phyloP scores from a whole-genome alignment of 129 eudicot genomes.

The Chrysanthemum makinoi region DNA sequence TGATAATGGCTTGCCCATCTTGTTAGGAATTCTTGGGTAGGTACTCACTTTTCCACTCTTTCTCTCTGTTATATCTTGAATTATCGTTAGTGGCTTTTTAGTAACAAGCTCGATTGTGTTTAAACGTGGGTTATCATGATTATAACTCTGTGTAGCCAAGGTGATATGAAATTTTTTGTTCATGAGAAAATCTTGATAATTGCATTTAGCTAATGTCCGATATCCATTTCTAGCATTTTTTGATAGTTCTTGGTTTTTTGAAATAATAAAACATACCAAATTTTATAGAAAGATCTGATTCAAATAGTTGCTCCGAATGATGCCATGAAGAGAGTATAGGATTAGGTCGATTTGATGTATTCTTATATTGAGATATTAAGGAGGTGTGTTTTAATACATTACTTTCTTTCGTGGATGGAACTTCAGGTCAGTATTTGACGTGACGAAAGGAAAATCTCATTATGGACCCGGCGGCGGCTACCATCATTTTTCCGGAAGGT shows the following conservation, averaged over 20 bases:
- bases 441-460: constrained; percentile 83
- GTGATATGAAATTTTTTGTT: not conserved
- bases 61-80: not conserved
- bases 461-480: constrained; percentile 92
- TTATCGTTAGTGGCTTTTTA: not conserved
- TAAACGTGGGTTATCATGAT: not conserved
- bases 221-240: too few relatives aligned
- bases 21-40: constrained; percentile 91
- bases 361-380: not conserved
- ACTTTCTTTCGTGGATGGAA: constrained; percentile 6
- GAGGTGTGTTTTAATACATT: not conserved
- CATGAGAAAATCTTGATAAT: not conserved
- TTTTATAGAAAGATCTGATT: too few relatives aligned
- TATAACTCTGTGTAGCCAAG: not conserved
- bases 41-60: constrained; percentile 31
- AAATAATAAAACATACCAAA: too few relatives aligned
- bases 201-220: not conserved
- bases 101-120: not conserved
- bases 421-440: constrained; percentile 87
- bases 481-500: constrained; percentile 96
- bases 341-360: not conserved
- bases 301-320: too few relatives aligned
- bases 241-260: too few relatives aligned
- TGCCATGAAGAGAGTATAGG: too few relatives aligned
- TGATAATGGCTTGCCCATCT: constrained; percentile 61